phyloP scores from a whole-genome alignment of 1,139 yeast genomes.

The Candida sp. region DNA sequence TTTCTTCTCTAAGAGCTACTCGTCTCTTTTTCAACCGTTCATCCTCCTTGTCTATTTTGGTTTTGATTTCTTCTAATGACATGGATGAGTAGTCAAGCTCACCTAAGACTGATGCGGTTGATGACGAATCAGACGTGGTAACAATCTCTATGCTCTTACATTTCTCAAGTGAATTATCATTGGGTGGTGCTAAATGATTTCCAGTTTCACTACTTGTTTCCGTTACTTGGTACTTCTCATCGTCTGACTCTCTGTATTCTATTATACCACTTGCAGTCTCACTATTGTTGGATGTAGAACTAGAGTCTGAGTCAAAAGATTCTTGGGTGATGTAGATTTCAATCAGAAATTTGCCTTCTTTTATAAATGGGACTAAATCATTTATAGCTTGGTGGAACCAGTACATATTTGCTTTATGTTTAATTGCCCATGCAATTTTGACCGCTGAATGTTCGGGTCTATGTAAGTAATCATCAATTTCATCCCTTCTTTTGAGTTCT shows the following conservation, averaged over 20 bases:
- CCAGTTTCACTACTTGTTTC: background rate
- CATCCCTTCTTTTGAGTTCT: constrained; percentile 20
- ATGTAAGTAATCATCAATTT: constrained; percentile 24
- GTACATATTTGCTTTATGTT: constrained; percentile 18
- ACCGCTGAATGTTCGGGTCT: constrained; percentile 27
- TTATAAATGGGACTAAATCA: constrained; percentile 20
- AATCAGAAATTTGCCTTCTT: constrained; percentile 17
- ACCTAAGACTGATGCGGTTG: background rate
- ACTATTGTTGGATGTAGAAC: background rate
- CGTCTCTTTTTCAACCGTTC: background rate
- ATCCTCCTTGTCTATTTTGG: background rate
- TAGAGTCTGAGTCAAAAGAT: constrained; percentile 1
- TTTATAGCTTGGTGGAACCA: constrained; percentile 41
- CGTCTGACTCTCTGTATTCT: background rate
- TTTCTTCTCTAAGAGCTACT: background rate
- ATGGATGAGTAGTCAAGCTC: background rate
- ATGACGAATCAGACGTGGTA: background rate
- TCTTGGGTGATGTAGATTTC: constrained; percentile 20
- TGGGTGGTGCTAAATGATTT: background rate
- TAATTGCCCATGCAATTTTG: constrained; percentile 34
- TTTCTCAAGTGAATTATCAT: background rate
- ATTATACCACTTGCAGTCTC: background rate
- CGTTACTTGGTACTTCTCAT: background rate
- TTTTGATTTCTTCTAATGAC: constrained; percentile 1
- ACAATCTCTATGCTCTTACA: background rate